Evolutionary conservation across 805 yeast species (phyloP), one percentile per base, ranked within the genome.

Genomic region (Ogataea allantospora): DNA sequence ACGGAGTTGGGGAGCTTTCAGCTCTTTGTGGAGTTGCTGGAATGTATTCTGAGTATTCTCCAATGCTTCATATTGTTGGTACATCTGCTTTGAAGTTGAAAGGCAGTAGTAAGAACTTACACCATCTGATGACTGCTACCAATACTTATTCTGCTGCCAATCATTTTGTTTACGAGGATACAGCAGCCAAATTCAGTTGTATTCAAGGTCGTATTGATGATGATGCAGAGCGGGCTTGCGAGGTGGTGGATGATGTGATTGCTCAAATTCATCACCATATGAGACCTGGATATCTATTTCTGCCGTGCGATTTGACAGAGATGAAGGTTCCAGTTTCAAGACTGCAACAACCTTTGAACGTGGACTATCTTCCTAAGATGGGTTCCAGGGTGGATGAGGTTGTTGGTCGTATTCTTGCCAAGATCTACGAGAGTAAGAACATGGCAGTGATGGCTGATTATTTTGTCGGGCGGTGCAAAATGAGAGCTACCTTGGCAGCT

Each of bases 231-330:
- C 59, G 62, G 5, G 84, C 81, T 0, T 70, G 80, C 35, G 66
- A 63, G n/a, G 77, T 81, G 55, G 75, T 89, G 37, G 96, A 89
- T 60, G 63, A 67, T 12, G 86, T 85, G 4, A 72, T 89, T 37
- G 55, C 58, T 27, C 65, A 71, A 15, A 74, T 86, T 32, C 68
- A 76, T 56, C 66, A 58, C 29, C 67, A 73, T 33, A 77, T 81
- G 14, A 77, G 86, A 58, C 97, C 97, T 0, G 96, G 95, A 6
- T 88, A 85, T 53, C 58, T 89, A 30, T 87, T 78, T 55, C 62
- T 89, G 31, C 96, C 96, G 1, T 65, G 75, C 30, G 93, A 88
- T 57, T 57, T 85, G 48, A 70, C 80, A 7, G 64, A 60, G 78
- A 79, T 57, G 85, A 31, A 50, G 12, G 66, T 77, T 44, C 61